These are phyloP conservation scores for Penicillium concentricum DNA, from an alignment of 2,329 filamentous ascomycete genomes.

Conservation along the genomic window DNA sequence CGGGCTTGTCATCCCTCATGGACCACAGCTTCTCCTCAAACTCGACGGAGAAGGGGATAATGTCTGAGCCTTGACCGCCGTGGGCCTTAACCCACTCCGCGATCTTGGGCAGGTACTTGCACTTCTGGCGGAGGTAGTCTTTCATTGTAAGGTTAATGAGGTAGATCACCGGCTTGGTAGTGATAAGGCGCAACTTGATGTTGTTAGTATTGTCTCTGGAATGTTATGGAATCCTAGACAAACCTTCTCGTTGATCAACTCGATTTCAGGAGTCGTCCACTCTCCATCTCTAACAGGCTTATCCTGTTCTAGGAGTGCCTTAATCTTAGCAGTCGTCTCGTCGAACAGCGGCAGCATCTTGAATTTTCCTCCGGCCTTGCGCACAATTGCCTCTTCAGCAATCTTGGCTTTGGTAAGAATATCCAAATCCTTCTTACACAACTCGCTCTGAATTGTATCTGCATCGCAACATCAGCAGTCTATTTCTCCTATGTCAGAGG, in stretches of 20 bases:
- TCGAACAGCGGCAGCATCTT: conserved; percentile 9
- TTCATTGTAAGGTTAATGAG: conserved; percentile 9
- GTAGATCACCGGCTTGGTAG: conserved; percentile 6
- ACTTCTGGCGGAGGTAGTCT: conserved; percentile 5
- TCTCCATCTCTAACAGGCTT: conserved; percentile 7
- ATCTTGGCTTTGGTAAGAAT: conserved; percentile 3
- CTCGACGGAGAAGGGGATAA: conserved; percentile 8
- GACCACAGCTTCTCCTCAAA: conserved; percentile 8
- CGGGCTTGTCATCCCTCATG: background rate
- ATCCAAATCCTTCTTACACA: conserved; percentile 8
- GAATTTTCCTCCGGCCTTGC: conserved; percentile 5
- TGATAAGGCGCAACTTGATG: conserved; percentile 3
- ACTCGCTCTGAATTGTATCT: conserved; percentile 8
- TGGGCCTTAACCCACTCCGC: conserved; percentile 7
- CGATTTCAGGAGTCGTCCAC: conserved; percentile 5
- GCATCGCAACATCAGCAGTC: background rate
- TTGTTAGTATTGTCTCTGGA: background rate
- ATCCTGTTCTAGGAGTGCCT: conserved; percentile 3
- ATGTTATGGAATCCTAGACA: background rate
- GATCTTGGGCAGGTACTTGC: conserved; percentile 6
- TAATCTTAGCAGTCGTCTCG: conserved; percentile 6
- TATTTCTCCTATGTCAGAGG: background rate
- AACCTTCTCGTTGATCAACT: conserved; percentile 7
- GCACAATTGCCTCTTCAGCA: conserved; percentile 4
- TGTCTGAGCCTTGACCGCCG: conserved; percentile 1